phyloP scores from a whole-genome alignment of 2,329 filamentous ascomycete genomes.

The Scolecobasidium constrictum region DNA sequence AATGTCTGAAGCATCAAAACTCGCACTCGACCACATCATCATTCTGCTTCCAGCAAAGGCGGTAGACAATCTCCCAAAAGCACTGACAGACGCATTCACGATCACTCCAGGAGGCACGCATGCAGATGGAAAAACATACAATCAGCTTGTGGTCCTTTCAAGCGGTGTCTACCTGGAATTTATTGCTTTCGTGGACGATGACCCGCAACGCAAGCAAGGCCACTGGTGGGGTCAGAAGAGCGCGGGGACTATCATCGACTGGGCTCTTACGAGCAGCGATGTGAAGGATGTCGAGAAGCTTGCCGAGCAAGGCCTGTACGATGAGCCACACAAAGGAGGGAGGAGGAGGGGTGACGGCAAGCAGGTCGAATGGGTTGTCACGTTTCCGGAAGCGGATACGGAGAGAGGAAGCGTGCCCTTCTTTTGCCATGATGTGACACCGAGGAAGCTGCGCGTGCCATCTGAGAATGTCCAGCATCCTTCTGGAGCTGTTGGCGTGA shows the following conservation, averaged over 20 bases:
- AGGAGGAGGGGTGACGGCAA: conserved; percentile 44
- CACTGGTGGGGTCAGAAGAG: conserved; percentile 50
- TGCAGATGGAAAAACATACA: conserved; percentile 48
- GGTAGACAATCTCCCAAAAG: conserved; percentile 36
- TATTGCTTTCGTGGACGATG: conserved; percentile 47
- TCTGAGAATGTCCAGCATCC: conserved; percentile 36
- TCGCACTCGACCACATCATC: conserved; percentile 50
- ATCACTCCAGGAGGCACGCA: conserved; percentile 51
- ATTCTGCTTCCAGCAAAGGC: conserved; percentile 46
- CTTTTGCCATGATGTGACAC: conserved; percentile 48
- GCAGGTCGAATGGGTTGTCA: conserved; percentile 49
- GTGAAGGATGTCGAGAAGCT: conserved; percentile 10
- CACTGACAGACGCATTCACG: conserved; percentile 44
- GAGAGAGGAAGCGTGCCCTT: conserved; percentile 48
- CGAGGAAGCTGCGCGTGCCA: conserved; percentile 45
- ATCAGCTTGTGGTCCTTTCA: conserved; percentile 50
- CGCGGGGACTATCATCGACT: conserved; percentile 45
- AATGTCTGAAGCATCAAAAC: not conserved
- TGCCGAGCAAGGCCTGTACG: conserved; percentile 30
- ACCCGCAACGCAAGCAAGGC: conserved; percentile 12
- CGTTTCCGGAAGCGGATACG: conserved; percentile 30
- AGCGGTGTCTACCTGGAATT: conserved; percentile 59
- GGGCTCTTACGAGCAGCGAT: conserved; percentile 39
- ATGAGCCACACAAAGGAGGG: conserved; percentile 40
- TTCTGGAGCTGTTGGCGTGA: conserved; percentile 38